Conservation (phyloP, 2,329 filamentous ascomycete species). For the Bimuria novae-zelandiae region DNA sequence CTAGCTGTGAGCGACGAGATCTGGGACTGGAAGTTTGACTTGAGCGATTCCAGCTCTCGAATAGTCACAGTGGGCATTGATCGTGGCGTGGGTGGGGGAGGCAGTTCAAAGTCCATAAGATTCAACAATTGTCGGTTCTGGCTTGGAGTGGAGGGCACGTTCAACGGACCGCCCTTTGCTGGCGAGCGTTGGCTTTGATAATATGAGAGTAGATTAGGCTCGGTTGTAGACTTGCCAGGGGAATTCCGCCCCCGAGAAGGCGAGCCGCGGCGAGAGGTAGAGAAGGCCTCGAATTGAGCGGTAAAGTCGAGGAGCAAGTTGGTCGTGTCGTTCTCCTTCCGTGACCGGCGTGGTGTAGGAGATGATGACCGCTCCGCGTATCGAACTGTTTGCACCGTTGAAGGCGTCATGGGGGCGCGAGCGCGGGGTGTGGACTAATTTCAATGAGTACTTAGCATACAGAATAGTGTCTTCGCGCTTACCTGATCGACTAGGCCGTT, state of each 20-base stretch:
- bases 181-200: slow-evolving; percentile 42
- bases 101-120: slow-evolving; percentile 83
- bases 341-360: slow-evolving; percentile 59
- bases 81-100: slow-evolving; percentile 88
- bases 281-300: slow-evolving; percentile 69
- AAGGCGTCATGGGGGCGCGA: slow-evolving; percentile 53
- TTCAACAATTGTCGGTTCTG: slow-evolving; percentile 41
- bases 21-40: slow-evolving; percentile 87
- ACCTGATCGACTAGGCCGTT: slow-evolving; percentile 32
- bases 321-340: slow-evolving; percentile 64
- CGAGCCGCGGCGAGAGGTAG: slow-evolving; percentile 46
- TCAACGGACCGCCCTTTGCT: slow-evolving; percentile 29
- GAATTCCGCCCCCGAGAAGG: slow-evolving; percentile 49
- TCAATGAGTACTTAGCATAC: slow-evolving; percentile 15
- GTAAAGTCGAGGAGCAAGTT: slow-evolving; percentile 88
- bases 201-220: slow-evolving; percentile 56
- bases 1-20: slow-evolving; percentile 94
- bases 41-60: slow-evolving; percentile 88
- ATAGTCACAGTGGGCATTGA: slow-evolving; percentile 90
- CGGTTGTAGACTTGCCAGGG: slow-evolving; percentile 55
- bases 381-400: slow-evolving; percentile 55
- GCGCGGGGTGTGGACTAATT: slow-evolving; percentile 38
- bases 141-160: slow-evolving; percentile 36
- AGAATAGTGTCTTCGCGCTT: slow-evolving; percentile 12
- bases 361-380: slow-evolving; percentile 51